Evolutionary conservation across 2,329 filamentous ascomycete species (phyloP), one percentile per base, ranked within the genome.

Genomic region (Chaetomium globosum): DNA sequence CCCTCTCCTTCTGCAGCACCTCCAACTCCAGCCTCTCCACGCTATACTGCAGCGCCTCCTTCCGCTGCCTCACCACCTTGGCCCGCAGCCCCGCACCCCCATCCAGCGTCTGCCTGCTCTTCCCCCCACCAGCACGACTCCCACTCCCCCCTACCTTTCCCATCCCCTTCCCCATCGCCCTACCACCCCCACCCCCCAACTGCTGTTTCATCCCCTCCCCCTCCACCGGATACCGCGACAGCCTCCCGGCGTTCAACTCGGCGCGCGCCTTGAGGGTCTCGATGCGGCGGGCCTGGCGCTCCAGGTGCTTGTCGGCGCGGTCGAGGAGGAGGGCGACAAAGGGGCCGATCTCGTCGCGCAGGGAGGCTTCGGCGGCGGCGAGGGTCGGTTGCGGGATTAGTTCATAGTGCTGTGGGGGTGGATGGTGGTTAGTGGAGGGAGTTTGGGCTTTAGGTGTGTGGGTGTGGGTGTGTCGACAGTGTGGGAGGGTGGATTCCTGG

Each of bases 261-360:
- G 88, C 87, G 71, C 92, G 89, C 1, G 93, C 92, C 71, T 93
- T 92, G 43, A 97, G 83, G 0, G 89, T 89, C 74, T 96, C 89
- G 76, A 96, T 91, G 69, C 92, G 89, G 7, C 93, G 87, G 60
- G 90, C 90, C 51, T 94, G 87, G 65, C 92, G 91, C 71, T 93
- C 91, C 48, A 96, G 85, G 73, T 96, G 89, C 68, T 89, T 87
- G 70, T 92, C 88, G n/a, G 93, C 92, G 70, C 93, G 89, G 68
- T 88, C 85, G 59, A 97, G 87, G 2, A 97, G 86, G 65, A 87
- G 85, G 33, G 88, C 82, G 69, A 96, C 90, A 76, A 92, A 93
- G 9, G 93, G 93, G n/a, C 89, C 89, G 71, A 97, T 95, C 75
- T 96, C 93, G 73, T 92, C 90, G 72, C 93, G 89, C 21, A 97